A percentile compares a stretch with the other conserved stretches of the same genome.
Evolutionary conservation across 177 flowering plant species (phyloP).

Genomic region (Vitis hybrid): DNA sequence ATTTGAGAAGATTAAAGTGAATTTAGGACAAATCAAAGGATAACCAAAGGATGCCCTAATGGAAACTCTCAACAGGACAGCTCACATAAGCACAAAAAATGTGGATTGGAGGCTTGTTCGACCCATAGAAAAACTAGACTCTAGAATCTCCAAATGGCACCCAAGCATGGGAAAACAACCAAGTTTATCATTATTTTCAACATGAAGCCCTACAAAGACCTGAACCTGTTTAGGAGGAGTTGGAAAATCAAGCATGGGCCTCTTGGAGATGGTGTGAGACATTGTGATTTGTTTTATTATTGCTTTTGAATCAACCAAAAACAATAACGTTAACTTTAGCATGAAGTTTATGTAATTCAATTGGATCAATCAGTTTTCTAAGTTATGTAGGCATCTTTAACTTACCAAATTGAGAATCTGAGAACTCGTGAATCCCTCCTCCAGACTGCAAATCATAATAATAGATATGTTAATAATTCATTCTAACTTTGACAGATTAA

Average conservation of each 20-base stretch:
- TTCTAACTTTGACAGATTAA: too few relatives aligned
- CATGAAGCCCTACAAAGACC: neutral
- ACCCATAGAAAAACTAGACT: too few relatives aligned
- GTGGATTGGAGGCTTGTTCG: too few relatives aligned
- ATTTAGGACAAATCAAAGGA: too few relatives aligned
- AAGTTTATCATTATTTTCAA: neutral
- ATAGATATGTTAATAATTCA: too few relatives aligned
- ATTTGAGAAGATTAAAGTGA: too few relatives aligned
- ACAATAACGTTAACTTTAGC: neutral
- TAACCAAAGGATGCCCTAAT: too few relatives aligned
- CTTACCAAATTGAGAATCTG: slow-evolving; percentile 99
- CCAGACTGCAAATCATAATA: slow-evolving; percentile 75
- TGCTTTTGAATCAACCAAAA: neutral
- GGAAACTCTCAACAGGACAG: too few relatives aligned
- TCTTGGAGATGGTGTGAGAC: neutral
- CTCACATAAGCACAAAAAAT: too few relatives aligned
- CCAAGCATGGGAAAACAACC: too few relatives aligned
- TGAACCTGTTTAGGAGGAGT: neutral
- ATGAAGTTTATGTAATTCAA: neutral
- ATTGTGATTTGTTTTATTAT: neutral
- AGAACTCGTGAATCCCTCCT: slow-evolving; percentile 99
- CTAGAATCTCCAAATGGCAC: too few relatives aligned
- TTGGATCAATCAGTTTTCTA: neutral
- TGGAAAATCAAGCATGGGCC: neutral
- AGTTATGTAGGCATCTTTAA: neutral